Percentiles rank a stretch among this genome's conserved stretches.
phyloP scores from a whole-genome alignment of 805 yeast species.

The Candida nonsorbophila region DNA sequence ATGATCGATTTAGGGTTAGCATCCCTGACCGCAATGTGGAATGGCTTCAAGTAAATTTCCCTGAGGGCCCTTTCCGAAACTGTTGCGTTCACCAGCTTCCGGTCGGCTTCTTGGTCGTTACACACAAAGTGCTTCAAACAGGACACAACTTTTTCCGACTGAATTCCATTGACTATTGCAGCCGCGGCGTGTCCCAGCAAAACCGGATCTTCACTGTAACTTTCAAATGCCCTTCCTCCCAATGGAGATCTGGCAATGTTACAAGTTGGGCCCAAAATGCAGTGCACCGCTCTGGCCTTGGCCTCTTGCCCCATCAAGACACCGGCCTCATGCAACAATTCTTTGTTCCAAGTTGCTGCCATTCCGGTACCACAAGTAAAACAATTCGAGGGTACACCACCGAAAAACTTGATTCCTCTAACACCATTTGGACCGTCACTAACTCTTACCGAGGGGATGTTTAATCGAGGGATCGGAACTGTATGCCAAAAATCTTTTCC shows the following conservation, averaged over 20 bases:
- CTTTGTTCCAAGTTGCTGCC: slow-evolving; percentile 53
- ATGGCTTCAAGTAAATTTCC: slow-evolving; percentile 60
- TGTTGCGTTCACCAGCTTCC: slow-evolving; percentile 43
- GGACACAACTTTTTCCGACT: slow-evolving; percentile 45
- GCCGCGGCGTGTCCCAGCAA: slow-evolving; percentile 44
- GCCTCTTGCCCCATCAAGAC: slow-evolving; percentile 51
- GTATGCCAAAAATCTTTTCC: slow-evolving; percentile 51
- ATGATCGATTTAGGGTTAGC: slow-evolving; percentile 51
- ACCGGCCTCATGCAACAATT: slow-evolving; percentile 46
- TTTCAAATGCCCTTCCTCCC: slow-evolving; percentile 62
- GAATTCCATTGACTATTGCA: slow-evolving; percentile 51
- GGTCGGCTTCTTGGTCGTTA: slow-evolving; percentile 57
- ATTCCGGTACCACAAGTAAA: slow-evolving; percentile 59
- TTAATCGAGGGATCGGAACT: slow-evolving; percentile 30
- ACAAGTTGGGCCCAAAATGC: slow-evolving; percentile 31
- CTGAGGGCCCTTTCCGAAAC: slow-evolving; percentile 58
- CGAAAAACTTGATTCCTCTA: slow-evolving; percentile 52
- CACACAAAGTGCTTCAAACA: slow-evolving; percentile 60
- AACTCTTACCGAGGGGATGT: slow-evolving; percentile 44
- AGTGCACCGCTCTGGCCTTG: slow-evolving; percentile 45
- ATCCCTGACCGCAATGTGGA: slow-evolving; percentile 52
- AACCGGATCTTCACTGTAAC: slow-evolving; percentile 58
- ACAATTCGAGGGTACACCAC: slow-evolving; percentile 50
- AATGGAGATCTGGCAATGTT: slow-evolving; percentile 54
- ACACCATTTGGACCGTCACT: slow-evolving; percentile 63